phyloP scores from a whole-genome alignment of 371 early-diverging fungal species.

The Mucor indicus region DNA sequence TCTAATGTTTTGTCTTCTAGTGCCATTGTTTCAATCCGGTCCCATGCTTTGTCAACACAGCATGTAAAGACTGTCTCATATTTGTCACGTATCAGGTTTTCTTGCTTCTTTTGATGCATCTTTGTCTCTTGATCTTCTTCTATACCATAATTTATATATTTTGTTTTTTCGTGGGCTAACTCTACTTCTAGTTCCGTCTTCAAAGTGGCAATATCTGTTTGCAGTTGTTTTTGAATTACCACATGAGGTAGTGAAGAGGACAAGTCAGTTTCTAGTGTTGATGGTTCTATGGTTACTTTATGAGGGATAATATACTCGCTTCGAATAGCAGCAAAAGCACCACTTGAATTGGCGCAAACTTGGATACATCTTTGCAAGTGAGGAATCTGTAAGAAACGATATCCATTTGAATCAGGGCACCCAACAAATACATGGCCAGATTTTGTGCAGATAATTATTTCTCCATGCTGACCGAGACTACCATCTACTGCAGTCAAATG shows the following conservation, averaged over 20 bases:
- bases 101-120: not conserved
- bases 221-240: not conserved
- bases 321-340: conserved; percentile 61
- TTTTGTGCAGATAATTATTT: conserved; percentile 45
- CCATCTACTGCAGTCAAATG: conserved; percentile 41
- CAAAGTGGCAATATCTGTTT: not conserved
- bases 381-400: conserved; percentile 40
- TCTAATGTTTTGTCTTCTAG: conserved; percentile 28
- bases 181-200: not conserved
- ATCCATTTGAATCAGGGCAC: conserved; percentile 13
- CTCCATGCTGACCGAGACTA: conserved; percentile 52
- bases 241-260: conserved; percentile 38
- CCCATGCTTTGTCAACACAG: conserved; percentile 17
- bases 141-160: not conserved
- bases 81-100: not conserved
- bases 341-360: conserved; percentile 54
- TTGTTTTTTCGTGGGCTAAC: not conserved
- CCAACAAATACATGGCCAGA: conserved; percentile 56
- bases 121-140: not conserved
- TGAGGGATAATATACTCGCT: conserved; percentile 30
- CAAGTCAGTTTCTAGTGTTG: conserved; percentile 33
- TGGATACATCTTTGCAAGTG: conserved; percentile 50
- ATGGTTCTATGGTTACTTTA: not conserved
- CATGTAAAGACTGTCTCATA: conserved; percentile 2
- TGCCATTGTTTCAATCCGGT: conserved; percentile 2